phyloP scores from a whole-genome alignment of 352 stramenopile species.

The Globisporangium yorkense region DNA sequence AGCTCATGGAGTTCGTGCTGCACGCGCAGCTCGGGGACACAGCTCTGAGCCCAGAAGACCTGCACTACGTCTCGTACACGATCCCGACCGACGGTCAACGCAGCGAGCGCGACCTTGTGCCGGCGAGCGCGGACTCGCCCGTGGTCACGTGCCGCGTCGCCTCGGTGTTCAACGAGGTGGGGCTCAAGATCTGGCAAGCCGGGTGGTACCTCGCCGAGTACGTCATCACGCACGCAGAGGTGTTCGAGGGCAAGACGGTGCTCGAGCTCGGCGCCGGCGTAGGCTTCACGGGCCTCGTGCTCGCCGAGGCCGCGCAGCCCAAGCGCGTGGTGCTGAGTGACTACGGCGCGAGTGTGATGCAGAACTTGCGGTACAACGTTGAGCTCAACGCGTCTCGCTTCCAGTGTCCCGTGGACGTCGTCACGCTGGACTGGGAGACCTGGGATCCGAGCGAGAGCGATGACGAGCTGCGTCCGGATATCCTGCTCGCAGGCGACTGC shows the following conservation, averaged over 20 bases:
- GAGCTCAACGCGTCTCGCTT: constrained; percentile 57
- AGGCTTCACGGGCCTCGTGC: constrained; percentile 57
- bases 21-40: constrained; percentile 24
- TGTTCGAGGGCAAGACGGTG: constrained; percentile 47
- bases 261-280: constrained; percentile 72
- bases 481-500: constrained; percentile 72
- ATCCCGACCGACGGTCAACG: constrained; percentile 15
- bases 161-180: constrained; percentile 77
- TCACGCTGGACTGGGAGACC: constrained; percentile 65
- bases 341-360: constrained; percentile 77
- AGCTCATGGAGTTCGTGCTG: constrained; percentile 56
- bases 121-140: constrained; percentile 1
- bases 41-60: constrained; percentile 36
- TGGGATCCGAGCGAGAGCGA: constrained; percentile 36
- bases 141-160: constrained; percentile 73
- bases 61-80: constrained; percentile 72
- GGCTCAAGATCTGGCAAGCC: constrained; percentile 80
- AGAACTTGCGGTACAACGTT: constrained; percentile 78
- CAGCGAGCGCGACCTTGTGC: not conserved
- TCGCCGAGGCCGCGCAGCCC: constrained; percentile 34
- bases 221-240: constrained; percentile 36
- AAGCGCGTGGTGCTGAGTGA: constrained; percentile 58
- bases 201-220: constrained; percentile 76
- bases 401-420: constrained; percentile 43
- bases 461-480: constrained; percentile 24